phyloP scores from a whole-genome alignment of 2,329 filamentous ascomycete genomes.

The Periconia sp. region DNA sequence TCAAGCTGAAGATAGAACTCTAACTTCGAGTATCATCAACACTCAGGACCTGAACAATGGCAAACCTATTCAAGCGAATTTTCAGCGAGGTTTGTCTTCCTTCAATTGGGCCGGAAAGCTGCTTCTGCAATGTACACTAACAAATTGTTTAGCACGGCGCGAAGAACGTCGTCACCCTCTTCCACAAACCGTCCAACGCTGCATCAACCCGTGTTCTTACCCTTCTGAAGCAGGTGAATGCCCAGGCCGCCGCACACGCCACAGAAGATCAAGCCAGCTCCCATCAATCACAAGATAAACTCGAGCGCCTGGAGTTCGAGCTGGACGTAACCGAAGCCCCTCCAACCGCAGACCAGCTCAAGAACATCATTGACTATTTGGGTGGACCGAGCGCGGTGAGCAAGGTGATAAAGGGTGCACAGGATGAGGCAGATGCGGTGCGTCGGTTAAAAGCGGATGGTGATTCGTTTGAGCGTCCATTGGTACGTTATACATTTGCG shows the following conservation, averaged over 20 bases:
- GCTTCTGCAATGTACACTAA: conserved; percentile 12
- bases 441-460: conserved; percentile 72
- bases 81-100: conserved; percentile 4
- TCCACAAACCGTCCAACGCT: conserved; percentile 78
- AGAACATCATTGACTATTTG: conserved; percentile 81
- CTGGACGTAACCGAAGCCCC: conserved; percentile 78
- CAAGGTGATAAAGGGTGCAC: conserved; percentile 74
- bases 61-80: conserved; percentile 9
- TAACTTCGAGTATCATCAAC: not conserved
- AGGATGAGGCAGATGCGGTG: conserved; percentile 73
- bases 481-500: conserved; percentile 58
- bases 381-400: conserved; percentile 58
- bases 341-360: conserved; percentile 81
- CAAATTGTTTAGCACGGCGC: conserved; percentile 43
- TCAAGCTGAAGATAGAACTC: not conserved
- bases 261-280: conserved; percentile 75
- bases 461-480: conserved; percentile 70
- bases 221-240: conserved; percentile 78
- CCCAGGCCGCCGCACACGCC: conserved; percentile 66
- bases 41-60: not conserved
- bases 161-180: conserved; percentile 88
- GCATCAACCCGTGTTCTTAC: conserved; percentile 73
- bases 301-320: conserved; percentile 73
- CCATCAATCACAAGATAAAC: conserved; percentile 61
- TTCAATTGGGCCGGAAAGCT: not conserved